phyloP scores from a whole-genome alignment of 768 basidiomycete genomes.

The Podaxis sp. region DNA sequence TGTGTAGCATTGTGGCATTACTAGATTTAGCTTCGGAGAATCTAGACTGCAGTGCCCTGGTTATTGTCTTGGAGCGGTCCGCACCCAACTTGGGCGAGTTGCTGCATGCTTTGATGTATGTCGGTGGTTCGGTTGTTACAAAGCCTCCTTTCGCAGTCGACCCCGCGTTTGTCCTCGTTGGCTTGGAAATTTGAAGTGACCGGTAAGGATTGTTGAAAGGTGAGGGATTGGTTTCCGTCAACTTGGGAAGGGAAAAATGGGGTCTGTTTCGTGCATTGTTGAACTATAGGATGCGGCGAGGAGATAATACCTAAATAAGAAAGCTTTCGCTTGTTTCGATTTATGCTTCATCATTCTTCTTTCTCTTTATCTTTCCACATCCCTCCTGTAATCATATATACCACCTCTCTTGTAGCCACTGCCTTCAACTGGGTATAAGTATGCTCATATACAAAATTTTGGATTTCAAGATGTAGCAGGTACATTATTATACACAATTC shows the following conservation, averaged over 20 bases:
- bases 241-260: not conserved
- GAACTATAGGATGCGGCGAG: not conserved
- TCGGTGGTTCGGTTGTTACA: conserved; percentile 83
- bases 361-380: not conserved
- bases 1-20: conserved; percentile 73
- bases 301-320: not conserved
- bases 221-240: not conserved
- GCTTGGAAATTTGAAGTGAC: conserved; percentile 66
- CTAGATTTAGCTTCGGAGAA: conserved; percentile 87
- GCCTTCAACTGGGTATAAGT: not conserved
- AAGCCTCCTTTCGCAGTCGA: conserved; percentile 76
- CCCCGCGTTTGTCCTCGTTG: conserved; percentile 78
- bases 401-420: not conserved
- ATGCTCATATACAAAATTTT: not conserved
- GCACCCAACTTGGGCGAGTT: conserved; percentile 70
- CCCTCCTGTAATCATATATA: not conserved
- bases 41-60: conserved; percentile 71
- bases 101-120: conserved; percentile 90
- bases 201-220: not conserved
- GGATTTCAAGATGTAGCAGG: not conserved
- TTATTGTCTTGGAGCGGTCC: conserved; percentile 77
- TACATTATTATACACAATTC: no score
- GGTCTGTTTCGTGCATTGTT: not conserved
- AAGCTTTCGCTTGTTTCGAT: not conserved
- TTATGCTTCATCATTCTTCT: not conserved